These are phyloP conservation scores for Spencermartinsiella europaea DNA, from an alignment of 805 yeast species.

Conservation along the genomic window DNA sequence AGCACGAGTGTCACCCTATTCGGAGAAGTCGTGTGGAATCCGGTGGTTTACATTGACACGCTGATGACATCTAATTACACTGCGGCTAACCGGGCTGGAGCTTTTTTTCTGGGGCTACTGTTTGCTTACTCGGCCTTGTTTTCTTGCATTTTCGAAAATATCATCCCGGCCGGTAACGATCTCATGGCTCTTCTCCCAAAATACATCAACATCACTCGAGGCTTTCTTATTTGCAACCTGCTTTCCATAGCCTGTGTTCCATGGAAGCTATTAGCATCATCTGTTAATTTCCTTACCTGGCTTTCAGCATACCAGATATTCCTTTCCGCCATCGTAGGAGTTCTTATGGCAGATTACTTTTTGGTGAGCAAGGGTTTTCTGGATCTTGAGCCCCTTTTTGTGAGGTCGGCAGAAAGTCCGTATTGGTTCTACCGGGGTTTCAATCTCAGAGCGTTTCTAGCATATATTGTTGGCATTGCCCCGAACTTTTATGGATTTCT, in stretches of 20 bases:
- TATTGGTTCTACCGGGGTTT: conserved; percentile 15
- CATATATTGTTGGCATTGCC: conserved; percentile 13
- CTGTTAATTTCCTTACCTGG: conserved; percentile 11
- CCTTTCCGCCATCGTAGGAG: conserved; percentile 14
- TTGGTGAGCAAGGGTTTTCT: conserved; percentile 11
- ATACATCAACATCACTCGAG: conserved; percentile 39
- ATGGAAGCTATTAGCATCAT: conserved; percentile 17
- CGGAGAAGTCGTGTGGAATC: conserved; percentile 45
- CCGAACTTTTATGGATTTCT: conserved; percentile 17
- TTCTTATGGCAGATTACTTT: conserved; percentile 16
- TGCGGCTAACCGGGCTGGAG: conserved; percentile 13
- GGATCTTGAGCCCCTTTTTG: conserved; percentile 9
- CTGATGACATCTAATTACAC: conserved; percentile 7
- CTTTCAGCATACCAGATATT: conserved; percentile 17
- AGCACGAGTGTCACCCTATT: conserved; percentile 38
- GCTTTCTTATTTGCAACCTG: conserved; percentile 34
- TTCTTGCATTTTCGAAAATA: conserved; percentile 34
- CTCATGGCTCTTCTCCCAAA: conserved; percentile 43
- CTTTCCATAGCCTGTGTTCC: conserved; percentile 20
- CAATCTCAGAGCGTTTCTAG: conserved; percentile 13
- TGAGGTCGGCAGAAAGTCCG: neutral
- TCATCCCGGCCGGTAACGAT: conserved; percentile 46
- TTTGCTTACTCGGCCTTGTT: conserved; percentile 13
- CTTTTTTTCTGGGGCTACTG: conserved; percentile 10
- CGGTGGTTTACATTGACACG: conserved; percentile 27